phyloP scores from a whole-genome alignment of 164 flowering plant genomes.

The Magnolia sinica region DNA sequence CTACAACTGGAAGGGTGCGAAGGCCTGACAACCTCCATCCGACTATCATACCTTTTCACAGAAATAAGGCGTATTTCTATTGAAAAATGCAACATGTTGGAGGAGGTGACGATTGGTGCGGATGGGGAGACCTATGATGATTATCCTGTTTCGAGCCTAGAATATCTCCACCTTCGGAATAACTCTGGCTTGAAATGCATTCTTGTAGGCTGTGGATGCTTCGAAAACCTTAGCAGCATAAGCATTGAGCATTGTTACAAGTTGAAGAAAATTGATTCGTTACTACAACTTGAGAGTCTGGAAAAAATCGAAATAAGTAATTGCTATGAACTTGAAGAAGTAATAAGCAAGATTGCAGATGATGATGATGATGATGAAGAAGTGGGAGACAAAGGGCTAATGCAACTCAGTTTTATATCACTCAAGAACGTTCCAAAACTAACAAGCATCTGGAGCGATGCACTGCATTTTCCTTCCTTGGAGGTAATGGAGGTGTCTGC shows the following conservation, averaged over 20 bases:
- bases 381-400: neutral
- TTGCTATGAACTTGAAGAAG: slow-evolving; percentile 12
- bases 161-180: neutral
- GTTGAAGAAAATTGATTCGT: slow-evolving; percentile 11
- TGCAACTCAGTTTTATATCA: too few species aligned
- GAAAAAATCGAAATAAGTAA: neutral
- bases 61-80: neutral
- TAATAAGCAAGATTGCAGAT: neutral
- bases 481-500: too few species aligned
- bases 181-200: slow-evolving; percentile 2
- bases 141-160: neutral
- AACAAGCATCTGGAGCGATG: too few species aligned
- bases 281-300: slow-evolving; percentile 4
- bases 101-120: slow-evolving; percentile 9
- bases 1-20: slow-evolving; percentile 1
- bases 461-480: too few species aligned
- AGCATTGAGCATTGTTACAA: neutral
- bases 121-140: neutral
- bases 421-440: too few species aligned
- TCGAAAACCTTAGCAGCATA: neutral
- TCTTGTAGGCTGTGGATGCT: too few species aligned
- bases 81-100: neutral
- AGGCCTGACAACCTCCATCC: neutral
- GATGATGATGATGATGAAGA: neutral
- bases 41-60: neutral